phyloP scores from a whole-genome alignment of 2,329 filamentous ascomycete genomes.

The Neonectria sp. region DNA sequence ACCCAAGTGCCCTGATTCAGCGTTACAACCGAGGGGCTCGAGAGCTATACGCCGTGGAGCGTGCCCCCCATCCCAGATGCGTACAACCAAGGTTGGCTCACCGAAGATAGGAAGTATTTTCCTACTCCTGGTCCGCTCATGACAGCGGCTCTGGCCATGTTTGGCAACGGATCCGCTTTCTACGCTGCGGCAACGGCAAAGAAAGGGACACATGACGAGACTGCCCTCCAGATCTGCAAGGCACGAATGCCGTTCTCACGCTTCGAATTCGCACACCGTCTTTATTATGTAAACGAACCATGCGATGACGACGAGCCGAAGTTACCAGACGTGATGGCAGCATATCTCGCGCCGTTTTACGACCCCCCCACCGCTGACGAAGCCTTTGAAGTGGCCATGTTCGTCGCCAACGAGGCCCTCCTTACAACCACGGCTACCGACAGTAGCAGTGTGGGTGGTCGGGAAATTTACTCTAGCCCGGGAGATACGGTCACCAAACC shows the following conservation, averaged over 20 bases:
- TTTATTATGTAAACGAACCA: too few relatives aligned
- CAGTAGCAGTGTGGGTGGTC: not conserved
- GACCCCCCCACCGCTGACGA: not conserved
- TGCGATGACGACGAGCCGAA: not conserved
- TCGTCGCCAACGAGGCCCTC: conserved; percentile 35
- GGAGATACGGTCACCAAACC: conserved; percentile 20
- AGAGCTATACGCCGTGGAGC: too few relatives aligned
- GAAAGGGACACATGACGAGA: not conserved
- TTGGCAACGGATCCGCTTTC: conserved; percentile 31
- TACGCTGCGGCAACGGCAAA: not conserved
- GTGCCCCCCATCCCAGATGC: not conserved
- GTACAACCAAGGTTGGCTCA: too few relatives aligned
- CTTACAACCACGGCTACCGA: not conserved
- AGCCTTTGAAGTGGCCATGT: conserved; percentile 32
- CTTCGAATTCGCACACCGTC: too few relatives aligned
- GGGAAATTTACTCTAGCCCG: conserved; percentile 1
- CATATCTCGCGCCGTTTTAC: not conserved
- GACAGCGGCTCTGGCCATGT: conserved; percentile 26
- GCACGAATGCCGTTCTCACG: conserved; percentile 8
- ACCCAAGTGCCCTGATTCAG: too few relatives aligned
- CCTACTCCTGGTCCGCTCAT: conserved; percentile 27
- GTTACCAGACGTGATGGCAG: not conserved
- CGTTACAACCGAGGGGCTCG: too few relatives aligned
- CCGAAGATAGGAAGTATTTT: not conserved
- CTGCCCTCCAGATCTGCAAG: conserved; percentile 10